Evolutionary conservation across 345 rosid genomes (phyloP).

Genomic region (Camelina laxa): DNA sequence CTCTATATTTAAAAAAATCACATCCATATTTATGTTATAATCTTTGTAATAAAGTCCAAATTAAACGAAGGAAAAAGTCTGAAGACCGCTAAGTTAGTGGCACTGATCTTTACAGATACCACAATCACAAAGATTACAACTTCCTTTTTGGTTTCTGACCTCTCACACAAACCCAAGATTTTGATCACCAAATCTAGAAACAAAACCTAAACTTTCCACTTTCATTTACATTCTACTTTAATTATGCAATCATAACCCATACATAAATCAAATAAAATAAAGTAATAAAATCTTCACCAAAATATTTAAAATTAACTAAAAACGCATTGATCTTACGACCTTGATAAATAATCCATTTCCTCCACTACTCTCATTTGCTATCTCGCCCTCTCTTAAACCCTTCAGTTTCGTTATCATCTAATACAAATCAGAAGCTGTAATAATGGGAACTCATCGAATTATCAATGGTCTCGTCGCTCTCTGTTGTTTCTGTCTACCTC

Average conservation of each 20-base stretch:
- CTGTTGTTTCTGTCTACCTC: slow-evolving; percentile 24
- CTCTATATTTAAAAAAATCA: no score
- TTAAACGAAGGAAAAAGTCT: not conserved
- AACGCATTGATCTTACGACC: not conserved
- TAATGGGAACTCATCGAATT: slow-evolving; percentile 20
- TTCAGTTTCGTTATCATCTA: slow-evolving; percentile 29
- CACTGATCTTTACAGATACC: slow-evolving; percentile 29
- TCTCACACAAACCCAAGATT: slow-evolving; percentile 26
- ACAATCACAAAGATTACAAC: slow-evolving; percentile 28
- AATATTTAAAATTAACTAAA: not conserved
- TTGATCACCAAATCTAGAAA: slow-evolving; percentile 28
- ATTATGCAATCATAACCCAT: not conserved
- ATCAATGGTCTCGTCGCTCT: slow-evolving; percentile 9
- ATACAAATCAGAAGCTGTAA: slow-evolving; percentile 6
- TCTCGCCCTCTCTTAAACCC: slow-evolving; percentile 14
- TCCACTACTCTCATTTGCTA: slow-evolving; percentile 9
- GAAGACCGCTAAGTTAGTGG: not conserved
- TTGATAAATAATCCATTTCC: slow-evolving; percentile 15
- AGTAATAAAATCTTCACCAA: slow-evolving; percentile 24
- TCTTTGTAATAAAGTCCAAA: not conserved
- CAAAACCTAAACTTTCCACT: slow-evolving; percentile 35
- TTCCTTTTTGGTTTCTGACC: slow-evolving; percentile 18
- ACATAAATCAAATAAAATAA: slow-evolving; percentile 2
- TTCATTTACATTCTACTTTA: slow-evolving; percentile 19
- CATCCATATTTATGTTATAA: not conserved